These are phyloP conservation scores for Westerdykella ornata DNA, from an alignment of 2,329 filamentous ascomycete species.

Conservation along the genomic window DNA sequence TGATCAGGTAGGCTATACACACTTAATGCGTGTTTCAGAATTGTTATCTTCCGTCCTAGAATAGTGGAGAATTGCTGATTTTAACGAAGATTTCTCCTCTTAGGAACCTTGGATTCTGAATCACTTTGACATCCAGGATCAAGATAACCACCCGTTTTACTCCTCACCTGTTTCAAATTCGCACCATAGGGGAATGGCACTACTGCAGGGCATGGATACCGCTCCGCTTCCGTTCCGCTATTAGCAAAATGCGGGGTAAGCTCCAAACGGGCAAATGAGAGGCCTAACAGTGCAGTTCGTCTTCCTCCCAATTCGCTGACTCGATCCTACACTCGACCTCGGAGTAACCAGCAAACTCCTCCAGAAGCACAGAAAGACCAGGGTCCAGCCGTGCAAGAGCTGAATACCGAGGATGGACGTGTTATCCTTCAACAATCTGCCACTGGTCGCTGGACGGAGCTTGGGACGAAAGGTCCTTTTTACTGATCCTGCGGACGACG, in stretches of 20 bases:
- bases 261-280: not conserved
- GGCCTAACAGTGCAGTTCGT: not conserved
- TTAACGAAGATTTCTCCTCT: no score
- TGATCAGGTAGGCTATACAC: no score
- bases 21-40: no score
- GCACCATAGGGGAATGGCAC: no score
- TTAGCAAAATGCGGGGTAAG: constrained; percentile 1
- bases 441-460: not conserved
- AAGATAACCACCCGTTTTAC: no score
- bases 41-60: no score
- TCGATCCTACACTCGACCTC: constrained; percentile 9
- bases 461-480: not conserved
- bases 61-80: no score
- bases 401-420: not conserved
- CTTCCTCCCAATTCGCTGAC: constrained; percentile 9
- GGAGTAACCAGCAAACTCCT: constrained; percentile 6
- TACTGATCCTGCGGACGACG: not conserved
- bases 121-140: no score
- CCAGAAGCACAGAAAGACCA: not conserved
- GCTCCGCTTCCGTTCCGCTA: no score
- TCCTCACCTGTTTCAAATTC: no score
- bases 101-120: no score
- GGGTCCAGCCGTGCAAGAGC: not conserved
- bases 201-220: no score
- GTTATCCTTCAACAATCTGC: not conserved